Base-by-base conservation (phyloP, 2,329 filamentous ascomycete species). In the Penicillium frequentans region DNA sequence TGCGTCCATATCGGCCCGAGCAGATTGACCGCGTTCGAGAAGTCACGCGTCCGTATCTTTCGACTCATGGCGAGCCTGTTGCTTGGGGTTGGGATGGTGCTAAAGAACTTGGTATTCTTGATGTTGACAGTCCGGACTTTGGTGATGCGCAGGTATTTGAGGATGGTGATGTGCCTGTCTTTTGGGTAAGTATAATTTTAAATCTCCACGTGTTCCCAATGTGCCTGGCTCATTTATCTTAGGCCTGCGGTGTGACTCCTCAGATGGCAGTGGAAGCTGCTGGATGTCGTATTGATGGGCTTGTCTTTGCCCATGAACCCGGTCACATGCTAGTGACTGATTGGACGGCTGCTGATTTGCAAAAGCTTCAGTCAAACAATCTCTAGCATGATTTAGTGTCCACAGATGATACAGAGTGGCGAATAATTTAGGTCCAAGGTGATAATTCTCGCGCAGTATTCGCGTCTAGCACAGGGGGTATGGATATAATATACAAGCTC, bases 241-340 rank as follows among this genome's bases (percentile, higher is more conserved):
- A 86, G 84, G 86, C 84, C 0, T 89, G 86, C 65, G 86, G 86
- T 33, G 85, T 88, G 11, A 88, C 86, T 37, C 85, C 86, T 1
- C 86, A 88, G 66, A 82, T 86, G 65, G 85, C 84, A 14, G 83
- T 88, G 1, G 81, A 86, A 78, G 77, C 75, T 55, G 83, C 84
- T 5, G 60, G 66, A 14, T 49, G 63, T 8, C 73, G 69, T 8
- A 64, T 86, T 46, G 65, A 82, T 47, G 86, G 86, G 0, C 75
- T 77, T 1, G 77, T 87, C 1, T 84, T 89, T 76, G 82, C 80
- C 1, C 86, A 89, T 73, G 80, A 81, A 19, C 85, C 85, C 1
- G 84, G 84, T 0, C 78, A 86, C 67, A 88, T 88, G 85, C 66
- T 88, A 43, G 72, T 87, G 1, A 68, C 86, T 52, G 85, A 88